A percentile compares a stretch with the other conserved stretches of the same genome.
These are phyloP conservation scores for Dactylellina haptotyla DNA, from an alignment of 2,329 filamentous ascomycete species.

Conservation along the genomic window DNA sequence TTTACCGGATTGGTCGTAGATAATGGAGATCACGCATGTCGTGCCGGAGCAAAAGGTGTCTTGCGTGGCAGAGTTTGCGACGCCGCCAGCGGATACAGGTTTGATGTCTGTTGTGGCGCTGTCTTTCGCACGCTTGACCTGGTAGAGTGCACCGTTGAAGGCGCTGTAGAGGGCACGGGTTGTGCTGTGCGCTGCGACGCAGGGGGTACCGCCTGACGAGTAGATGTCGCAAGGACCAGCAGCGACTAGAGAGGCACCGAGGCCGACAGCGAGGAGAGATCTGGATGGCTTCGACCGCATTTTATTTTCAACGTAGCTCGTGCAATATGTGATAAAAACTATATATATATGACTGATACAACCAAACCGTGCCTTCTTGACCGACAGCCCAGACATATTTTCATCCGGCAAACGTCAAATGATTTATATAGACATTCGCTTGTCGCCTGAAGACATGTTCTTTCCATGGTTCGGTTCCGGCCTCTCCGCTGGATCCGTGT, in stretches of 20 bases:
- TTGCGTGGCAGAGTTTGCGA: slow-evolving; percentile 71
- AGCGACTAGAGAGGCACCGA: slow-evolving; percentile 63
- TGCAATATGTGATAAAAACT: too few species aligned
- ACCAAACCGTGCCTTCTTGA: too few species aligned
- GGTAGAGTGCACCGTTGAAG: slow-evolving; percentile 69
- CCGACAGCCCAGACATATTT: too few species aligned
- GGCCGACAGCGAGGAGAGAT: slow-evolving; percentile 59
- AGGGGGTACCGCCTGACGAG: slow-evolving; percentile 69
- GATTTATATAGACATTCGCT: too few species aligned
- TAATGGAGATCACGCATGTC: slow-evolving; percentile 72
- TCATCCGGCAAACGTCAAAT: too few species aligned
- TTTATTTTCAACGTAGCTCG: too few species aligned
- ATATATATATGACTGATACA: too few species aligned
- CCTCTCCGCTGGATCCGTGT: too few species aligned
- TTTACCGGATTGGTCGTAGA: slow-evolving; percentile 73
- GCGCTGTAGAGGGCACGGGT: slow-evolving; percentile 70
- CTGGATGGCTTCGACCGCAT: slow-evolving; percentile 31
- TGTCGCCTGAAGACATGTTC: too few species aligned
- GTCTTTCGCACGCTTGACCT: slow-evolving; percentile 67
- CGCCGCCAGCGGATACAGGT: slow-evolving; percentile 69
- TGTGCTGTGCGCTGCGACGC: slow-evolving; percentile 73
- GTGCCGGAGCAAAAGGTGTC: slow-evolving; percentile 71
- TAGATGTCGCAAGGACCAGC: slow-evolving; percentile 73
- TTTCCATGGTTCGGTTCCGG: too few species aligned
- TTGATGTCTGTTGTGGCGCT: slow-evolving; percentile 64